Conservation (phyloP, 2,329 filamentous ascomycete genomes). For the Stemphylium beticola region DNA sequence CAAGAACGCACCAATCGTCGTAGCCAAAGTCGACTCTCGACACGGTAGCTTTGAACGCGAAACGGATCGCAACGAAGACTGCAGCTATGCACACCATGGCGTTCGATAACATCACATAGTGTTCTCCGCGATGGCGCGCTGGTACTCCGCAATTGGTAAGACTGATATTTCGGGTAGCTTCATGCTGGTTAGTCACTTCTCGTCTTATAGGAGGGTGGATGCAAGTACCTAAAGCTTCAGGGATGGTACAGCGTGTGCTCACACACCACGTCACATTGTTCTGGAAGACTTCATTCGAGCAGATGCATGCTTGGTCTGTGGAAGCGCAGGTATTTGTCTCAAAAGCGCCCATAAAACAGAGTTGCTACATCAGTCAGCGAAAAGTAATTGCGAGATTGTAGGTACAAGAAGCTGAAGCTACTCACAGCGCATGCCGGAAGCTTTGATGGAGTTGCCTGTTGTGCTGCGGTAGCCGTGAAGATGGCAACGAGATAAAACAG, state of each 20-base stretch:
- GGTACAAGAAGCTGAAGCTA: not conserved
- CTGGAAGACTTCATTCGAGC: constrained; percentile 29
- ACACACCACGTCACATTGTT: constrained; percentile 29
- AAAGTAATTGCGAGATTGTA: not conserved
- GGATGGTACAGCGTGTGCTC: constrained; percentile 26
- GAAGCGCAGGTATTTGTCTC: constrained; percentile 25
- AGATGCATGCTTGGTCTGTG: constrained; percentile 30
- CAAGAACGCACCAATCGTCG: constrained; percentile 48
- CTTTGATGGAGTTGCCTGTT: constrained; percentile 1
- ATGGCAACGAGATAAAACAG: constrained; percentile 8
- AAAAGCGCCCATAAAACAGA: constrained; percentile 19
- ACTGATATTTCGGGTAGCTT: constrained; percentile 53
- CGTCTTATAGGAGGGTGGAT: not conserved
- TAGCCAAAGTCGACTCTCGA: constrained; percentile 44
- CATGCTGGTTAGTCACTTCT: not conserved
- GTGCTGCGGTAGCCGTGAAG: constrained; percentile 5
- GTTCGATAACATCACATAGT: constrained; percentile 45
- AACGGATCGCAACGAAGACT: constrained; percentile 44
- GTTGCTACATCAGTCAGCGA: constrained; percentile 10
- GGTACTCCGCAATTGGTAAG: constrained; percentile 48
- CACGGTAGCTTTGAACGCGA: constrained; percentile 47
- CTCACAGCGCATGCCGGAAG: constrained; percentile 26
- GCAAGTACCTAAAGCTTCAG: constrained; percentile 28
- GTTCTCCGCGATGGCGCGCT: constrained; percentile 44
- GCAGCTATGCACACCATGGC: constrained; percentile 44